Evolutionary conservation across 768 basidiomycete species (phyloP), one percentile per base, ranked within the genome.

Genomic region (Coprinopsis cinerea): DNA sequence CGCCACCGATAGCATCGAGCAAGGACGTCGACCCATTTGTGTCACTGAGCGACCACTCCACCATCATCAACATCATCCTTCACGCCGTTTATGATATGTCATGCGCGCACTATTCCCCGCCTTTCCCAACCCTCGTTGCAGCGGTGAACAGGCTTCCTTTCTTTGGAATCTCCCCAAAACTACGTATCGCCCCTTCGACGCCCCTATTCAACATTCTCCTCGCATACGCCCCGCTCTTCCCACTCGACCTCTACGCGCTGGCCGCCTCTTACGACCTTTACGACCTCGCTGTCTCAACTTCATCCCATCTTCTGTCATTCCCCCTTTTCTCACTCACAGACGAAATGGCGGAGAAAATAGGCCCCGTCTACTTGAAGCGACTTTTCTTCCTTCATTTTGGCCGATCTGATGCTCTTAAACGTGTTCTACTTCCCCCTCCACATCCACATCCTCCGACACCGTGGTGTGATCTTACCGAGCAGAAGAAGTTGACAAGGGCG

Each of bases 381-480:
- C 73, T 92, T 24, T 89, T 92, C 64, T 90, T 88, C 62, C 69
- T 92, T 22, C 90, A 92, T 58, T 83, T 89, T 58, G 88, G 89
- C 9, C 83, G 89, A 24, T 72, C 80, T 2, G 90, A 92, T 52
- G 88, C 88, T 9, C 74, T 92, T 26, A 92, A 91, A 61, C 79
- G 86, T 26, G 77, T 90, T 18, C 70, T 92, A 13, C 71, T 85
- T 4, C 78, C 83, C 2, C 88, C 88, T 0, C 88, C 88, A 2
- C 78, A 79, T 48, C 81, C 83, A 2, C 88, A 91, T 60, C 70
- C 82, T n/a, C 84, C 88, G 14, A 88, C 79, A 0, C 58, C 72
- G 3, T 61, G 64, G 18, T 91, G 88, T 56, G 85, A 88, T 62
- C 83, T 84, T 58, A 64, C 74, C 0, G 83, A 88, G 59, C 88